These are phyloP conservation scores for Psilocybe cubensis DNA, from an alignment of 768 basidiomycete species.

Conservation along the genomic window DNA sequence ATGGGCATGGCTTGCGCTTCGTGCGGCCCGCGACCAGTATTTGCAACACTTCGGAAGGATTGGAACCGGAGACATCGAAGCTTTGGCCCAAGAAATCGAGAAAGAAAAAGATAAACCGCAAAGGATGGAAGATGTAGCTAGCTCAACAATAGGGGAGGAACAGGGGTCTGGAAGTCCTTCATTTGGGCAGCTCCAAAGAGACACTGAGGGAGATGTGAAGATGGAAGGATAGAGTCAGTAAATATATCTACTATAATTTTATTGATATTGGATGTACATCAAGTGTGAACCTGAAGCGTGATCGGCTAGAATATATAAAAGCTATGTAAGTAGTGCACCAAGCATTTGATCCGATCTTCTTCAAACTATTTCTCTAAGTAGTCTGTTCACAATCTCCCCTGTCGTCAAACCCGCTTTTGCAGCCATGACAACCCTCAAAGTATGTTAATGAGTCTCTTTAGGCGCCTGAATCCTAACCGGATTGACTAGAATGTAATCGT, in stretches of 20 bases:
- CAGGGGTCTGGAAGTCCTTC: constrained; percentile 36
- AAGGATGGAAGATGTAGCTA: constrained; percentile 40
- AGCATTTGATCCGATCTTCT: constrained; percentile 26
- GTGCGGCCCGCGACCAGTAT: constrained; percentile 73
- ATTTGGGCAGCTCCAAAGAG: constrained; percentile 26
- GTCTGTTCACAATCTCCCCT: background rate
- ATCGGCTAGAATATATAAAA: constrained; percentile 20
- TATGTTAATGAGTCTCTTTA: constrained; percentile 34
- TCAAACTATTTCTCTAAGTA: background rate
- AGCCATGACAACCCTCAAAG: constrained; percentile 44
- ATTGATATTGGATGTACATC: background rate
- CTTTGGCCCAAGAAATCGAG: constrained; percentile 54
- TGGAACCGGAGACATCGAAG: constrained; percentile 73
- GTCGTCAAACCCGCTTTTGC: background rate
- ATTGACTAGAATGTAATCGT: constrained; percentile 45
- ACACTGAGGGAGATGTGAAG: constrained; percentile 49
- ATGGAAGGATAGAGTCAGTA: constrained; percentile 43
- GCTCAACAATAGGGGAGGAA: constrained; percentile 30
- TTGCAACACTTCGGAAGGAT: constrained; percentile 83
- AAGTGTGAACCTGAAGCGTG: constrained; percentile 17
- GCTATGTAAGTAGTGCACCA: constrained; percentile 4
- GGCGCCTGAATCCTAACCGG: constrained; percentile 23
- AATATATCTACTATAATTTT: constrained; percentile 1
- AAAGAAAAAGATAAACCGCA: constrained; percentile 44
- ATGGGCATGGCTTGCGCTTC: constrained; percentile 81